These are phyloP conservation scores for Eimeria zaria DNA, from an alignment of 169 alveolate species.

Conservation along the genomic window DNA sequence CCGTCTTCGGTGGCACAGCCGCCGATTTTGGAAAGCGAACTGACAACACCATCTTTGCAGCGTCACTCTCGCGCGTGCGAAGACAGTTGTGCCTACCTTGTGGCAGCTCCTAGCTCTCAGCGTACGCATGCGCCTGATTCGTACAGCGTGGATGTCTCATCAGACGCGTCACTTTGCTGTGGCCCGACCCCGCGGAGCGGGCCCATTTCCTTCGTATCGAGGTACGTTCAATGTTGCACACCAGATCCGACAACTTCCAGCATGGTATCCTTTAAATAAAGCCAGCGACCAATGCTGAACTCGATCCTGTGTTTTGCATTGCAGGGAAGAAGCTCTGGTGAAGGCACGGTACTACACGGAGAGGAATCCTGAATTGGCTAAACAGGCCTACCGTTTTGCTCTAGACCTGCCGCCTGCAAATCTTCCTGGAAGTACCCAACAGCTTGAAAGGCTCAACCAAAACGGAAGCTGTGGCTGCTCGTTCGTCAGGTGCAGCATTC, in stretches of 20 bases:
- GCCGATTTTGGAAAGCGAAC: slow-evolving; percentile 47
- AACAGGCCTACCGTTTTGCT: slow-evolving; percentile 77
- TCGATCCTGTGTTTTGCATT: background rate
- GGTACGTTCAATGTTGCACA: slow-evolving; percentile 18
- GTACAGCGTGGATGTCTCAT: slow-evolving; percentile 29
- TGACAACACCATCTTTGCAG: slow-evolving; percentile 44
- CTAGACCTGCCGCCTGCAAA: slow-evolving; percentile 24
- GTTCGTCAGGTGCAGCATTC: slow-evolving; percentile 59
- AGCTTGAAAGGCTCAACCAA: background rate
- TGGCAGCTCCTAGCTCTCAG: slow-evolving; percentile 27
- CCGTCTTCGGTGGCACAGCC: slow-evolving; percentile 74
- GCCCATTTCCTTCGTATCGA: slow-evolving; percentile 21
- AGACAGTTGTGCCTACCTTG: slow-evolving; percentile 50
- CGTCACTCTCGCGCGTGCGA: slow-evolving; percentile 14
- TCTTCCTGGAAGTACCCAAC: background rate
- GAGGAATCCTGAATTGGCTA: slow-evolving; percentile 74
- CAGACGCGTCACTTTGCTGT: slow-evolving; percentile 65
- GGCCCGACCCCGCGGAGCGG: slow-evolving; percentile 34
- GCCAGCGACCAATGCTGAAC: background rate
- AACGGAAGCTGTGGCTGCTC: slow-evolving; percentile 61
- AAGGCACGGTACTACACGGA: slow-evolving; percentile 82
- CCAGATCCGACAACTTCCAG: background rate
- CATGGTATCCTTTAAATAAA: background rate
- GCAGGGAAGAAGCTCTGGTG: slow-evolving; percentile 82
- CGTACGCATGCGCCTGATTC: background rate